Percentiles rank a stretch among this genome's conserved stretches.
Evolutionary conservation across 1,139 yeast genomes (phyloP).

Genomic region (Taiozyma sp.): DNA sequence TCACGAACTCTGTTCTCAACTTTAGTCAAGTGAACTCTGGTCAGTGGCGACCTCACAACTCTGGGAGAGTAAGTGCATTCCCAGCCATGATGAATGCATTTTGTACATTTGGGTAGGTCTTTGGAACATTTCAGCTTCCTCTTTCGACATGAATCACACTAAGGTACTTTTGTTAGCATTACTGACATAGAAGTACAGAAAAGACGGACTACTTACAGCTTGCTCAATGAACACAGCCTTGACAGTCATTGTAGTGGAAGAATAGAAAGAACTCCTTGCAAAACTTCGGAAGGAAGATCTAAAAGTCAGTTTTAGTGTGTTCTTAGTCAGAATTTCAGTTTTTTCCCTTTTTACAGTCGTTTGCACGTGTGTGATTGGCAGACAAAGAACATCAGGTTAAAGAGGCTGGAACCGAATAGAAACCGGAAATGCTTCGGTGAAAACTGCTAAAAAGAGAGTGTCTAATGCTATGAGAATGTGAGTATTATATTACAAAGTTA

Average conservation of each 20-base stretch:
- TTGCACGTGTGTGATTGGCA: neutral
- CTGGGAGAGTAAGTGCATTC: slow-evolving; percentile 74
- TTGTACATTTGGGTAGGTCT: slow-evolving; percentile 70
- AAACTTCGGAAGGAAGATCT: neutral
- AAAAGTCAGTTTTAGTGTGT: neutral
- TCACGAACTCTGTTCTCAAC: slow-evolving; percentile 61
- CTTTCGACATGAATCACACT: slow-evolving; percentile 46
- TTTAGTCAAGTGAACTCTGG: slow-evolving; percentile 72
- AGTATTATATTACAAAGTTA: no score
- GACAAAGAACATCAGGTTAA: neutral
- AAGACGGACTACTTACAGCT: slow-evolving; percentile 20
- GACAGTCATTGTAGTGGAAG: slow-evolving; percentile 7
- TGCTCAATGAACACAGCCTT: slow-evolving; percentile 27
- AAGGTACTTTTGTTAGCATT: neutral
- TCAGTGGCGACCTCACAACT: slow-evolving; percentile 72
- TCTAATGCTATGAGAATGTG: no score
- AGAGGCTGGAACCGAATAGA: neutral
- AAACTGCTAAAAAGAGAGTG: no score
- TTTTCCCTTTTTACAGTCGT: neutral
- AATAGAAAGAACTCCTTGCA: neutral
- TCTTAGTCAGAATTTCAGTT: neutral
- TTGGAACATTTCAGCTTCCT: slow-evolving; percentile 54
- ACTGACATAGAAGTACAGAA: neutral
- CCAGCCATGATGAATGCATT: slow-evolving; percentile 70
- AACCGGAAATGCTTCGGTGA: no score